These are phyloP conservation scores for Phycomyces nitens DNA, from an alignment of 192 early-diverging fungal genomes.

Conservation along the genomic window DNA sequence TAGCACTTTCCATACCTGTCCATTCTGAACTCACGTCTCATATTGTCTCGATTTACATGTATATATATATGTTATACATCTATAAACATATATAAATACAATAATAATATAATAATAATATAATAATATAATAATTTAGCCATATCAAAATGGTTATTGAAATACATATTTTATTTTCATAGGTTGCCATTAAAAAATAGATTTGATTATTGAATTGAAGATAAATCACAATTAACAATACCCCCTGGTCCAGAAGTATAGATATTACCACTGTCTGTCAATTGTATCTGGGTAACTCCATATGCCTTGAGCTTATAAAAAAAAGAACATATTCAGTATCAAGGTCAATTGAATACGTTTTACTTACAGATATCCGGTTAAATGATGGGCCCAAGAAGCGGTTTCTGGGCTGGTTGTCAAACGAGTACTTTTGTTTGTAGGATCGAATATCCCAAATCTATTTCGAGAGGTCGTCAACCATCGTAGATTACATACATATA, in stretches of 20 bases:
- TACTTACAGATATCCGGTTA: constrained; percentile 46
- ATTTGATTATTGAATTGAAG: background rate
- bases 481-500: no score
- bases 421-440: constrained; percentile 40
- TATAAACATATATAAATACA: no score
- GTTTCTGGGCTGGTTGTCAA: constrained; percentile 46
- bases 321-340: background rate
- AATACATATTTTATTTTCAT: no score
- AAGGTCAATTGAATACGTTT: background rate
- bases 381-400: constrained; percentile 46
- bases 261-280: constrained; percentile 41
- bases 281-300: constrained; percentile 62
- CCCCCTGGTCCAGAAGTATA: constrained; percentile 67
- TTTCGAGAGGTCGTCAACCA: background rate
- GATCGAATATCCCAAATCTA: constrained; percentile 53
- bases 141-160: no score
- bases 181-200: background rate
- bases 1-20: no score
- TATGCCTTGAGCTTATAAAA: constrained; percentile 47
- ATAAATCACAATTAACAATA: constrained; percentile 31
- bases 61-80: no score
- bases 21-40: no score
- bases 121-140: no score
- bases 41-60: no score
- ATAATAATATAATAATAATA: no score